Base-by-base conservation (phyloP, 2,329 filamentous ascomycete genomes). In the Fonsecaea nubica region DNA sequence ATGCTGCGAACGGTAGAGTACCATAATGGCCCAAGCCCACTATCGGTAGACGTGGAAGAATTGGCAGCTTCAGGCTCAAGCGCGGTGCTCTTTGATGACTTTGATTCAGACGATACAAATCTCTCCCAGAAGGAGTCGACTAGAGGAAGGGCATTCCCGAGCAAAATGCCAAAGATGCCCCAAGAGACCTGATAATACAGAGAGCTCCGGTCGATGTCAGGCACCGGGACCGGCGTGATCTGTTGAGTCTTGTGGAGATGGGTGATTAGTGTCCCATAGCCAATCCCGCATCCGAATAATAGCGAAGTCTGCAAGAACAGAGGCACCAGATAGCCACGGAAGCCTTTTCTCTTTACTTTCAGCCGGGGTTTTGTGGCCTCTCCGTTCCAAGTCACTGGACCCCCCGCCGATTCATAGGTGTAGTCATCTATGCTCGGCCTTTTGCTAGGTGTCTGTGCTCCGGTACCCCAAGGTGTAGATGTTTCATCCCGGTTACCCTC, bases 71-170 rank as follows among this genome's bases (percentile, higher is more conserved):
- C 58, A 38, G 67, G n/a, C 56, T 69, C 59, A 65, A 71, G 50
- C 62, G 71, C 36, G 59, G 66, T 62, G 13, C 58, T 42, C 60
- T 53, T 18, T 67, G 58, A 42, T 67, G 72, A 40, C 62, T 73
- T 35, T 71, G 74, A 53, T 1, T 71, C 72, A 40, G 76, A 74
- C 8, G 81, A 80, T 70, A 84, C 80, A 7, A 81, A 77, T 52
- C 84, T 81, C 67, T 90, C 87, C 87, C 91, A 95, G 9, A 93
- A 77, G 10, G 85, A 81, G 77, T 99, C 95, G 21, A 97, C 86
- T 86, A 90, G 94, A 1, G 95, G 95, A 64, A 98, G 80, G 58
- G 96, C 78, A 64, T 88, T 90, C 5, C 95, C 95, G 30, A 97
- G 80, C 0, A 86, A 83, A 4, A 97, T 87, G 15, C 93, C 93